phyloP scores from a whole-genome alignment of 768 basidiomycete genomes.

The Podaxis sp. region DNA sequence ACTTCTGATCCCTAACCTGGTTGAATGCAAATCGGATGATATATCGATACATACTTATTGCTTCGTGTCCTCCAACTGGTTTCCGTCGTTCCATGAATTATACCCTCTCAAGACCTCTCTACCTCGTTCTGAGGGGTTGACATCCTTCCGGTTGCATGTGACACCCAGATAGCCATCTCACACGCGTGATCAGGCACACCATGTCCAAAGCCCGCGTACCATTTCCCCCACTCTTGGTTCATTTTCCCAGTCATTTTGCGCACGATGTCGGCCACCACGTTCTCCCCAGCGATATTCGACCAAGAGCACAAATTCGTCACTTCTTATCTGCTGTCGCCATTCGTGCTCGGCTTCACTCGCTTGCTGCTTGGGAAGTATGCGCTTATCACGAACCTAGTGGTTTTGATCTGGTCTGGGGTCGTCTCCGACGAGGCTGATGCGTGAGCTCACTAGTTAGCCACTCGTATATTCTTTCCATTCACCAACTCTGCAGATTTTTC shows the following conservation, averaged over 20 bases:
- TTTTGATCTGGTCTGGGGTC: constrained; percentile 2
- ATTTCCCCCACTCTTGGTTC: background rate
- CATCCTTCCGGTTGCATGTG: no score
- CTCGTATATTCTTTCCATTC: no score
- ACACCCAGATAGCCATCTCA: no score
- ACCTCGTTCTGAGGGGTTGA: no score
- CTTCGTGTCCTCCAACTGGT: no score
- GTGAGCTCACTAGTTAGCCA: background rate
- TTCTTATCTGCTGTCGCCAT: constrained; percentile 11
- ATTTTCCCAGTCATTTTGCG: background rate
- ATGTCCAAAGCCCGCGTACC: background rate
- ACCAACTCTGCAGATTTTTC: constrained; percentile 9
- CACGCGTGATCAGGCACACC: no score
- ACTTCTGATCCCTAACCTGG: no score
- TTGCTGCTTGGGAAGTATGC: constrained; percentile 9
- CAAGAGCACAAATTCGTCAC: constrained; percentile 11
- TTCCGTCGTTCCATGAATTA: no score
- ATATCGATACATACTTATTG: no score
- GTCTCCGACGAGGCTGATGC: background rate
- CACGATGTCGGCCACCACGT: constrained; percentile 26
- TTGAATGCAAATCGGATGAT: no score
- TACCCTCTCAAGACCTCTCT: no score
- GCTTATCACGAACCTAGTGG: constrained; percentile 3
- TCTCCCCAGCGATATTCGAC: constrained; percentile 6
- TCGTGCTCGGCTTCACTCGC: constrained; percentile 6